These are phyloP conservation scores for Teunomyces lycoperdinae DNA, from an alignment of 805 yeast species.

Conservation along the genomic window DNA sequence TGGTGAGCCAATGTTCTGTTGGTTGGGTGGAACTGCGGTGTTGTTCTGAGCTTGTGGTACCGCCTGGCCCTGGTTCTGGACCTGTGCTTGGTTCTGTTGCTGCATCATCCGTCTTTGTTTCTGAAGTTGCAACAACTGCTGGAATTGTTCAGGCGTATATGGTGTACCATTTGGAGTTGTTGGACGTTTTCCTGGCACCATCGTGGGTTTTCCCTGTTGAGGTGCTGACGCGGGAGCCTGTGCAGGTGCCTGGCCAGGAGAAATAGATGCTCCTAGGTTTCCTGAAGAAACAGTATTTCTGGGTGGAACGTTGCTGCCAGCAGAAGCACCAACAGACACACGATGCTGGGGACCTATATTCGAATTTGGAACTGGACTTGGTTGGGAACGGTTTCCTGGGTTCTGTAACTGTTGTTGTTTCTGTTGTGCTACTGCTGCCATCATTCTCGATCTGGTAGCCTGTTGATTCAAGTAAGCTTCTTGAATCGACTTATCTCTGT, in stretches of 20 bases:
- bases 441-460: conserved; percentile 40
- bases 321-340: background rate
- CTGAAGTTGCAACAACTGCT: conserved; percentile 52
- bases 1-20: conserved; percentile 3
- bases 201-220: conserved; percentile 5
- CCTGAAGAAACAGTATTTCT: conserved; percentile 2
- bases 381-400: conserved; percentile 7
- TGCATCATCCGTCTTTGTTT: conserved; percentile 49
- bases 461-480: conserved; percentile 60
- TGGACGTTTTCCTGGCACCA: conserved; percentile 25
- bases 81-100: conserved; percentile 33
- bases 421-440: conserved; percentile 39
- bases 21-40: background rate
- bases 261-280: conserved; percentile 1
- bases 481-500: conserved; percentile 80
- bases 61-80: background rate
- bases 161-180: conserved; percentile 56
- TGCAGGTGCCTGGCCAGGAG: background rate
- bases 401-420: conserved; percentile 1
- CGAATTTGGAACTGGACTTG: conserved; percentile 9
- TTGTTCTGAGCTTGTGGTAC: conserved; percentile 3
- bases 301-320: background rate
- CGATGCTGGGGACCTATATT: conserved; percentile 9
- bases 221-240: conserved; percentile 5
- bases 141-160: conserved; percentile 59